Conservation (phyloP, 2,329 filamentous ascomycete species). For the Colletotrichum chrysophilum region DNA sequence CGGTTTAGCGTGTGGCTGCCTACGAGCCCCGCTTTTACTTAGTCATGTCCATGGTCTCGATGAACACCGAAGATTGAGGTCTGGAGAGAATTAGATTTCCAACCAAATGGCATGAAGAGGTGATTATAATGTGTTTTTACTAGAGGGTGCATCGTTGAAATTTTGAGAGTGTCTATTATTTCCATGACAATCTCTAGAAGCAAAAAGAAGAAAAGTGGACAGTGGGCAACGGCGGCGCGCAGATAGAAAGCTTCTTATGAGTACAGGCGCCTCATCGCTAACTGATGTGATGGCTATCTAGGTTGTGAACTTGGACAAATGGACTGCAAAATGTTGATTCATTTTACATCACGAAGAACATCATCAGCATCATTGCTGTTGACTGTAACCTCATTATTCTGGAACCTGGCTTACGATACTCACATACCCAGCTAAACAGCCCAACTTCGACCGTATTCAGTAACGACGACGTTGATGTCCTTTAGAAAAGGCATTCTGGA, state of each 20-base stretch:
- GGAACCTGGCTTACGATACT: neutral
- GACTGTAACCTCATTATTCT: neutral
- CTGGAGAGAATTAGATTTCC: neutral
- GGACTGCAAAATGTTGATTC: neutral
- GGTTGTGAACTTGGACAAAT: neutral
- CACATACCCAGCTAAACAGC: accelerated
- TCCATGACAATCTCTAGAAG: neutral
- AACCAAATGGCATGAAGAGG: too few relatives aligned
- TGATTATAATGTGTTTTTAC: too few relatives aligned
- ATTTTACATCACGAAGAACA: too few relatives aligned
- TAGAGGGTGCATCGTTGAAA: too few relatives aligned
- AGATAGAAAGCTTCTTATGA: neutral
- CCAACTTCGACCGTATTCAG: neutral
- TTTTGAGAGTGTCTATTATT: accelerated
- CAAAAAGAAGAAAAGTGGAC: neutral
- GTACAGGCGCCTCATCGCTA: neutral
- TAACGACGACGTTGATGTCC: neutral
- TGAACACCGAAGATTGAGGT: neutral
- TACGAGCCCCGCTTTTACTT: neutral
- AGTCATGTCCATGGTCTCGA: neutral
- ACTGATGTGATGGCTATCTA: neutral
- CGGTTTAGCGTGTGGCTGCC: neutral
- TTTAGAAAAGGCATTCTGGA: neutral
- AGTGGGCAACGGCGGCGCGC: neutral
- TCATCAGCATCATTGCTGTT: neutral